These are phyloP conservation scores for Apiotrichum laibachii DNA, from an alignment of 1,284 basidiomycete species.

Conservation along the genomic window DNA sequence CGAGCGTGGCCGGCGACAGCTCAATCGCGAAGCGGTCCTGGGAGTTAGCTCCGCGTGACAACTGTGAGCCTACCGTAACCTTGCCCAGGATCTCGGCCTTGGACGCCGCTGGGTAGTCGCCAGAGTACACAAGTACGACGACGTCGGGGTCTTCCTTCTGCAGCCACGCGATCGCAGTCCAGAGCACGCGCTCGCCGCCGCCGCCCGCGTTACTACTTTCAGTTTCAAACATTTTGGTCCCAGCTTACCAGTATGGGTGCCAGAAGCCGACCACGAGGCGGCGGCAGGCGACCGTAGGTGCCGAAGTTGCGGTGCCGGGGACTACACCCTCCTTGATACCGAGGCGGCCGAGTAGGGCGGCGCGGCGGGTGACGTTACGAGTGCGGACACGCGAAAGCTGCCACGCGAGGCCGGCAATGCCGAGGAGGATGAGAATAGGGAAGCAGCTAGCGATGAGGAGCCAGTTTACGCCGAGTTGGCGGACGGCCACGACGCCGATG, in stretches of 20 bases:
- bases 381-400: constrained; percentile 23
- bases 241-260: constrained; percentile 85
- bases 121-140: constrained; percentile 85
- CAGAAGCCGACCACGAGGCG: constrained; percentile 75
- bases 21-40: constrained; percentile 80
- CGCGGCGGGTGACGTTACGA: constrained; percentile 32
- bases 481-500: constrained; percentile 6
- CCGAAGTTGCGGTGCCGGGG: constrained; percentile 29
- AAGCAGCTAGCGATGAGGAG: constrained; percentile 32
- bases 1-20: constrained; percentile 63
- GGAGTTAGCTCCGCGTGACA: not conserved
- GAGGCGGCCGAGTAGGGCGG: constrained; percentile 27
- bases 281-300: constrained; percentile 31
- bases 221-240: constrained; percentile 3
- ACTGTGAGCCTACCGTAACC: constrained; percentile 64
- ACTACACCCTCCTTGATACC: constrained; percentile 36
- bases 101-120: constrained; percentile 68
- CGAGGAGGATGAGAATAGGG: constrained; percentile 36
- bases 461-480: constrained; percentile 41
- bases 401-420: constrained; percentile 21
- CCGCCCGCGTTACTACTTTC: constrained; percentile 84
- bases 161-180: constrained; percentile 79
- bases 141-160: constrained; percentile 70
- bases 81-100: constrained; percentile 80
- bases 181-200: constrained; percentile 93